Percentiles rank a stretch among this genome's conserved stretches.
Conservation (phyloP, 805 yeast species). For the Blastobotrys muscicola region DNA sequence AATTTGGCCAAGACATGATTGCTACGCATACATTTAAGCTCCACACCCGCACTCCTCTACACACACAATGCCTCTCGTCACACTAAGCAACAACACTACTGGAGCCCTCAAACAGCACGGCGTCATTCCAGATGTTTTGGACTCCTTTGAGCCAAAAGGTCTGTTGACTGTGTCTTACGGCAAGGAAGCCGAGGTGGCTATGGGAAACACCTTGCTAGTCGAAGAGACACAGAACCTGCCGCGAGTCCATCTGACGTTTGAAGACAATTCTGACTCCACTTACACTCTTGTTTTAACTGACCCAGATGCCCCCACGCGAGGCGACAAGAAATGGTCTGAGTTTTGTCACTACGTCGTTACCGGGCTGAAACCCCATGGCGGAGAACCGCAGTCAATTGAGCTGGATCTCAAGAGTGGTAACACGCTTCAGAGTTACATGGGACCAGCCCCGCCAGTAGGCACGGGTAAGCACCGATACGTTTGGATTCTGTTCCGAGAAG, state of each 20-base stretch:
- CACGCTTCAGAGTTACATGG: constrained; percentile 41
- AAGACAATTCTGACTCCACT: constrained; percentile 40
- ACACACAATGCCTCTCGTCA: constrained; percentile 22
- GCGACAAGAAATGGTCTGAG: constrained; percentile 83
- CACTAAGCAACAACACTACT: constrained; percentile 24
- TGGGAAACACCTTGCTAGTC: constrained; percentile 66
- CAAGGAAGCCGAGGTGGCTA: constrained; percentile 48
- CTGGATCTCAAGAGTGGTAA: constrained; percentile 15
- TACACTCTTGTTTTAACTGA: constrained; percentile 78
- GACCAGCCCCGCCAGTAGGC: constrained; percentile 85
- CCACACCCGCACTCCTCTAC: not conserved
- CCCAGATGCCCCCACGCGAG: constrained; percentile 86
- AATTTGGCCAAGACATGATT: not conserved
- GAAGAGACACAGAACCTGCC: constrained; percentile 64
- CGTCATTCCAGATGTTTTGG: constrained; percentile 35
- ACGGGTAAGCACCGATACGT: constrained; percentile 87
- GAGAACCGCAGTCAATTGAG: constrained; percentile 16
- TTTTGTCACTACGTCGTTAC: constrained; percentile 62
- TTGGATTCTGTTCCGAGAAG: constrained; percentile 64
- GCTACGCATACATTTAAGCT: constrained; percentile 1
- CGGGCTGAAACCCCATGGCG: constrained; percentile 27
- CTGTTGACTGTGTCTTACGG: constrained; percentile 57
- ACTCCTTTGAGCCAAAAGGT: constrained; percentile 23
- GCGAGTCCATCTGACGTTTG: constrained; percentile 51
- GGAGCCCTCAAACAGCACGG: constrained; percentile 34